Evolutionary conservation across 2,329 filamentous ascomycete species (phyloP).

Genomic region (Colletotrichum horii): DNA sequence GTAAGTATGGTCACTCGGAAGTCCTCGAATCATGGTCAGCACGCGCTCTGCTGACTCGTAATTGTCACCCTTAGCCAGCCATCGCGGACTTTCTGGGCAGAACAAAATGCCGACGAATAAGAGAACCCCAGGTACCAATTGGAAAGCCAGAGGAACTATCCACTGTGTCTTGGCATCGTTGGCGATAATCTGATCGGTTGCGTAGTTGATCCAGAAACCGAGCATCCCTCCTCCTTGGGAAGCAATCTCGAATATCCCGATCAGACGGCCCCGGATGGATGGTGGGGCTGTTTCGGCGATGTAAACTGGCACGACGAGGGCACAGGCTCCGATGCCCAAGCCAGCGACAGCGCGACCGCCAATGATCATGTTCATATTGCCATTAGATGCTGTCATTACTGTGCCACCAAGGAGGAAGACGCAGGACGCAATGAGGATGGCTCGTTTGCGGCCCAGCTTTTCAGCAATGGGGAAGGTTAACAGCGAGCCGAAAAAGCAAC

Average conservation of each 20-base stretch:
- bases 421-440: slow-evolving; percentile 7
- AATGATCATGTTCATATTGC: slow-evolving; percentile 58
- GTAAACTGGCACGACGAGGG: slow-evolving; percentile 61
- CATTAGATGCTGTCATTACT: slow-evolving; percentile 34
- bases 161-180: slow-evolving; percentile 33
- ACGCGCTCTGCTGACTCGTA: slow-evolving; percentile 41
- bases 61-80: slow-evolving; percentile 35
- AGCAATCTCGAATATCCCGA: slow-evolving; percentile 55
- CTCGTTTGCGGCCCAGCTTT: not conserved
- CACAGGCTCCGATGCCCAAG: slow-evolving; percentile 53
- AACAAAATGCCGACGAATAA: slow-evolving; percentile 37
- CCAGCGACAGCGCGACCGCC: slow-evolving; percentile 59
- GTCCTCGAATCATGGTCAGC: slow-evolving; percentile 41
- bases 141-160: slow-evolving; percentile 47
- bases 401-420: slow-evolving; percentile 55
- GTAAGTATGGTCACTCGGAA: slow-evolving; percentile 40
- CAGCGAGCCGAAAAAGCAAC: not conserved
- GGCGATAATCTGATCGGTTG: slow-evolving; percentile 29
- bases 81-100: slow-evolving; percentile 41
- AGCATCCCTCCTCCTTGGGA: slow-evolving; percentile 54
- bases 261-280: slow-evolving; percentile 53
- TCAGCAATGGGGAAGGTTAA: not conserved
- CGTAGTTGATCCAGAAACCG: slow-evolving; percentile 44
- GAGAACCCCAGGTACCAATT: slow-evolving; percentile 41
- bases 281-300: slow-evolving; percentile 62